A percentile compares a stretch with the other conserved stretches of the same genome.
Evolutionary conservation across 495 filamentous ascomycete genomes (phyloP).

Genomic region (Xeromyces bisporus): DNA sequence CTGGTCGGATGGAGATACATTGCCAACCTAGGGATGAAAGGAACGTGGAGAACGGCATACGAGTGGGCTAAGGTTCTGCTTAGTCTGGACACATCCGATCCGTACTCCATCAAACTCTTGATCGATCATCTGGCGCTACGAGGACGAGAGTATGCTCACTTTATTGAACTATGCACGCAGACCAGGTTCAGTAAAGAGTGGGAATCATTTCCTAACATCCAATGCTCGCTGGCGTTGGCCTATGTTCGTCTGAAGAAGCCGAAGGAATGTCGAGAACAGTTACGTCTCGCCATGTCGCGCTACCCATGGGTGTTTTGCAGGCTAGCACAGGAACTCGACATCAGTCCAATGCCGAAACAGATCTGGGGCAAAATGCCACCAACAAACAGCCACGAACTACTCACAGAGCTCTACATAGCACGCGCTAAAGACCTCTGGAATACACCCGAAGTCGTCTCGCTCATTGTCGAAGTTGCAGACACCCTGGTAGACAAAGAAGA

Average conservation of each 20-base stretch:
- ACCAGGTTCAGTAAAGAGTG: slow-evolving; percentile 35
- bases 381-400: slow-evolving; percentile 49
- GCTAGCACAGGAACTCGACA: slow-evolving; percentile 58
- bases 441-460: slow-evolving; percentile 48
- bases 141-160: slow-evolving; percentile 55
- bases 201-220: slow-evolving; percentile 41
- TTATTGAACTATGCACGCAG: slow-evolving; percentile 52
- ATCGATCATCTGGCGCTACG: slow-evolving; percentile 75
- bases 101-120: slow-evolving; percentile 60
- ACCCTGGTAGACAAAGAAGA: slow-evolving; percentile 25
- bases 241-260: slow-evolving; percentile 49
- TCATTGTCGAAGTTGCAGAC: slow-evolving; percentile 58
- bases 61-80: slow-evolving; percentile 85
- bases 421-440: slow-evolving; percentile 84
- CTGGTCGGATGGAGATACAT: slow-evolving; percentile 82
- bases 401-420: slow-evolving; percentile 62
- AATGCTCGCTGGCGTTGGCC: slow-evolving; percentile 58
- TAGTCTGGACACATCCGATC: slow-evolving; percentile 53
- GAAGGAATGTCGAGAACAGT: slow-evolving; percentile 41
- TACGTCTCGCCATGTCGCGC: slow-evolving; percentile 46
- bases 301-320: slow-evolving; percentile 69
- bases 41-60: slow-evolving; percentile 82
- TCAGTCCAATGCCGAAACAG: slow-evolving; percentile 51
- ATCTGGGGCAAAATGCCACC: slow-evolving; percentile 68
- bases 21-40: slow-evolving; percentile 63